Base-by-base conservation (phyloP, 139 green algal genomes). In the Volvox reticuliferus region DNA sequence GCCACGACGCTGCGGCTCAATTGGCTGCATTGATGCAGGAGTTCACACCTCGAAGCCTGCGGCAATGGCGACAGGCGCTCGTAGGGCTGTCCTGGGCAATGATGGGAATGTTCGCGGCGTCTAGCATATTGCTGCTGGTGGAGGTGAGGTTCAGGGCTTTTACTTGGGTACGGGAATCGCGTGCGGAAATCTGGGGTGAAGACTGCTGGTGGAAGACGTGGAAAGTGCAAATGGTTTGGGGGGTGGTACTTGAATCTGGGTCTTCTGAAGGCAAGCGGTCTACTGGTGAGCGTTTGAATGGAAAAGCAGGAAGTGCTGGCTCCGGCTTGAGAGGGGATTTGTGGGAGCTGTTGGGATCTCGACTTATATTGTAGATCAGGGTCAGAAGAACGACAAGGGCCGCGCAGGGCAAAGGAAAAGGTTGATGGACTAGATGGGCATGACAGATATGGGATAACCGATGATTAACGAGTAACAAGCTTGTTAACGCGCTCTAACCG, bases 81-180 rank as follows among this genome's bases (percentile, higher is more conserved):
- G 37, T 89, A 30, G 85, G 28, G 69, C 28, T 82, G 36, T 30
- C 69, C 2, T 89, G 85, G 85, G 30, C 0, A n/a, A 82, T 82
- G 69, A 89, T 89, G 85, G 85, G 28, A 26, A 37, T 82, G 35
- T 89, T 89, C 61, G 85, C 28, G 13, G 69, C 44, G 19, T 67
- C 37, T 26, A 50, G 17, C 30, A 21, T 82, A 37, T 50, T 89
- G 69, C 85, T 89, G 85, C 26, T 71, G 28, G 69, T 89, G 1
- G 85, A 89, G 83, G 83, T 88, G 78, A 84, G 78, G 65, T 24
- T 5, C 44, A 9, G 44, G 44, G 44, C 5, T 55, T 55, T 55
- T 55, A 9, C 44, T 55, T 55, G 44, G 44, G 44, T 55, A 55
- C 5, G 44, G 44, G 44, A 9, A 55, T 9, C 44, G 44, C 44